Percentiles rank a stretch among this genome's conserved stretches.
phyloP scores from a whole-genome alignment of 345 rosid species.

The Populus ilicifolia region DNA sequence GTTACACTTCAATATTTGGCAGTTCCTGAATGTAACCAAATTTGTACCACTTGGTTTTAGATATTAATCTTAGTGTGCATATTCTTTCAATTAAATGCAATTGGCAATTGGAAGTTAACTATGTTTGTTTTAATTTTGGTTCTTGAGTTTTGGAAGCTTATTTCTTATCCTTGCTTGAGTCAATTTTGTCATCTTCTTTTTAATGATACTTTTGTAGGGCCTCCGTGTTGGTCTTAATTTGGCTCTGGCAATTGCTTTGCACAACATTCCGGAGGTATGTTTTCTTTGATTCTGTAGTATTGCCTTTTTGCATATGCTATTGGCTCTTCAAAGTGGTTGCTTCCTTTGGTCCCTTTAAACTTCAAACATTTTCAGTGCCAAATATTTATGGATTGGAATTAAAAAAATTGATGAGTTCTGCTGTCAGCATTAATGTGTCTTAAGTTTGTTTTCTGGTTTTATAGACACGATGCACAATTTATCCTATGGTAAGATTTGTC shows the following conservation, averaged over 20 bases:
- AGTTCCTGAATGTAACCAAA: not conserved
- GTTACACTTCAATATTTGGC: not conserved
- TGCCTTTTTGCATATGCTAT: not conserved
- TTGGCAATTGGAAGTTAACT: not conserved
- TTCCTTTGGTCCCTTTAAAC: not conserved
- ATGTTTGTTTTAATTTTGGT: not conserved
- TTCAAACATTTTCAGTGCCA: not conserved
- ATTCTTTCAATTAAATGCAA: not conserved
- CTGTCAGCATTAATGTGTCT: not conserved
- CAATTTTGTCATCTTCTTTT: conserved; percentile 13
- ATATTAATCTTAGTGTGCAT: not conserved
- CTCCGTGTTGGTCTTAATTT: conserved; percentile 90
- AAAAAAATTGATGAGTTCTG: not conserved
- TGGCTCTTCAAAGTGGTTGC: not conserved
- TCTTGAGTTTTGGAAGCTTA: not conserved
- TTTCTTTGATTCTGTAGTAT: conserved; percentile 13
- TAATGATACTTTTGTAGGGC: conserved; percentile 47
- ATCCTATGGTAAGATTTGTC: not conserved
- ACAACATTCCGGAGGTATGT: conserved; percentile 94
- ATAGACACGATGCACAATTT: not conserved
- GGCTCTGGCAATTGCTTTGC: conserved; percentile 96
- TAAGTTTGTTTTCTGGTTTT: not conserved
- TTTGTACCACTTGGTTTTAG: not conserved
- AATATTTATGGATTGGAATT: not conserved
- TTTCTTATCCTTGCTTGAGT: conserved; percentile 2